These are phyloP conservation scores for Xerocomus brunneocitrinus DNA, from an alignment of 768 basidiomycete genomes.

Conservation along the genomic window DNA sequence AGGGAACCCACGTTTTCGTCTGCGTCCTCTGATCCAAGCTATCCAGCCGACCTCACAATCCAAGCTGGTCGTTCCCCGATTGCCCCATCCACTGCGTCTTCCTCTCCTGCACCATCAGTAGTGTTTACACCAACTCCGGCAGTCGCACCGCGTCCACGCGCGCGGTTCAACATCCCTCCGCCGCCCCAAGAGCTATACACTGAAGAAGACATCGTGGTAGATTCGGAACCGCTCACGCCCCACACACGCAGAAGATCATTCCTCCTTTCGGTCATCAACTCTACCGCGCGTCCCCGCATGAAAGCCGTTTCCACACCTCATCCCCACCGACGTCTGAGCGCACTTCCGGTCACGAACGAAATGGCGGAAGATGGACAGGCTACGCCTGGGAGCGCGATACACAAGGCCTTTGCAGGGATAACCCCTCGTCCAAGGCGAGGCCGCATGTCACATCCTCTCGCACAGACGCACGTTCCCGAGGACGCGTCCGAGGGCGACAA, in stretches of 20 bases:
- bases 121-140: slow-evolving; percentile 69
- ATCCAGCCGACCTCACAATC: slow-evolving; percentile 29
- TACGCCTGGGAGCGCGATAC: slow-evolving; percentile 35
- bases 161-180: slow-evolving; percentile 54
- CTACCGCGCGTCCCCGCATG: slow-evolving; percentile 68
- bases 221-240: slow-evolving; percentile 58
- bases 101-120: slow-evolving; percentile 53
- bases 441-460: slow-evolving; percentile 62
- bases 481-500: slow-evolving; percentile 29
- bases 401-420: slow-evolving; percentile 55
- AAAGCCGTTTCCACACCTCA: slow-evolving; percentile 42
- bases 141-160: slow-evolving; percentile 54
- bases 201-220: slow-evolving; percentile 28
- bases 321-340: slow-evolving; percentile 46
- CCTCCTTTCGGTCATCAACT: slow-evolving; percentile 79
- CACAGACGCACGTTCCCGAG: slow-evolving; percentile 45
- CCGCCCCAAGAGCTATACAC: slow-evolving; percentile 38
- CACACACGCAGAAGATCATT: slow-evolving; percentile 73
- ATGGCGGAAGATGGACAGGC: slow-evolving; percentile 30
- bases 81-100: slow-evolving; percentile 38
- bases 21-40: slow-evolving; percentile 43
- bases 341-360: slow-evolving; percentile 51
- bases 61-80: slow-evolving; percentile 31
- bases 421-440: slow-evolving; percentile 57
- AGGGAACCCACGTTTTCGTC: slow-evolving; percentile 72